phyloP scores from a whole-genome alignment of 2,329 filamentous ascomycete species.

The Fusarium metavorans region DNA sequence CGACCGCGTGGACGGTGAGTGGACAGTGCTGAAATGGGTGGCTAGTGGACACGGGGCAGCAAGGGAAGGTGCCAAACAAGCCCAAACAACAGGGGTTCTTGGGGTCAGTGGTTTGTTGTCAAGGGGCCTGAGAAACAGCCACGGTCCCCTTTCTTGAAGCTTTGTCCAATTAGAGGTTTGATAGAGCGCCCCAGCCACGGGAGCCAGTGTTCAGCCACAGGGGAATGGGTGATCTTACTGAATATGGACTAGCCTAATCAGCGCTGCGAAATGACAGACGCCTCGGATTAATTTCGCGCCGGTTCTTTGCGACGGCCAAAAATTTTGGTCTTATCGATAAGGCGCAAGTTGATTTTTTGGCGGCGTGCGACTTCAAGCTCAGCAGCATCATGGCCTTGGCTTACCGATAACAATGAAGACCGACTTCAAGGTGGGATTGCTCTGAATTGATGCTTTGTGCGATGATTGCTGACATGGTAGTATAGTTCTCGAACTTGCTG shows the following conservation, averaged over 20 bases:
- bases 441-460: background rate
- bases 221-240: slow-evolving; percentile 30
- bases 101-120: slow-evolving; percentile 22
- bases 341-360: slow-evolving; percentile 49
- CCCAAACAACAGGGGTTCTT: slow-evolving; percentile 22
- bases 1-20: slow-evolving; percentile 42
- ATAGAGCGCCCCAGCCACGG: slow-evolving; percentile 28
- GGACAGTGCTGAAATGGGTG: slow-evolving; percentile 38
- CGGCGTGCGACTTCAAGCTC: slow-evolving; percentile 38
- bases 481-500: slow-evolving; percentile 95
- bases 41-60: slow-evolving; percentile 46
- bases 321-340: slow-evolving; percentile 53
- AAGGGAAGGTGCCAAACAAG: slow-evolving; percentile 41
- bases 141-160: slow-evolving; percentile 38
- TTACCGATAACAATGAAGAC: slow-evolving; percentile 87
- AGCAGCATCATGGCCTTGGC: slow-evolving; percentile 53
- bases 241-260: slow-evolving; percentile 25
- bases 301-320: slow-evolving; percentile 42
- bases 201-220: slow-evolving; percentile 25
- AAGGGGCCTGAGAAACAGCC: slow-evolving; percentile 32
- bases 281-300: slow-evolving; percentile 52
- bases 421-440: slow-evolving; percentile 86
- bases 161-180: slow-evolving; percentile 20
- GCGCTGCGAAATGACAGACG: background rate
- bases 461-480: background rate